Conservation (phyloP, 345 rosid genomes). For the Pistacia integerrima region DNA sequence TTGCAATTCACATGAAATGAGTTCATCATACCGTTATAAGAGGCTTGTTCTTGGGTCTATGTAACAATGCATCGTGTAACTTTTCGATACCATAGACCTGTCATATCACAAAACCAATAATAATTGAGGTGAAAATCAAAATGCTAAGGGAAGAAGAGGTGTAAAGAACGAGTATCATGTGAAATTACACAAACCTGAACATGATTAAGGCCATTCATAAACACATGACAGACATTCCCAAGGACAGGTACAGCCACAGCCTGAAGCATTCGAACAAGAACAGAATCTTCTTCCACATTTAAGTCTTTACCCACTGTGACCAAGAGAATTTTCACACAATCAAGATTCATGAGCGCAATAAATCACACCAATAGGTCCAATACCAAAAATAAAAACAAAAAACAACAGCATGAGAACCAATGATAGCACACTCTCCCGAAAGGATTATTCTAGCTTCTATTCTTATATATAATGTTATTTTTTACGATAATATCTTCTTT, state of each 20-base stretch:
- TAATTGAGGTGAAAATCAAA: not conserved
- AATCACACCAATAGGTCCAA: not conserved
- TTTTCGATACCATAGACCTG: slow-evolving; percentile 96
- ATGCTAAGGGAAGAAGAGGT: not conserved
- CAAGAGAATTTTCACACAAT: slow-evolving; percentile 4
- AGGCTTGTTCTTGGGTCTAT: slow-evolving; percentile 72
- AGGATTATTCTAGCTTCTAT: not conserved
- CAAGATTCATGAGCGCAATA: not conserved
- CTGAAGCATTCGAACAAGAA: slow-evolving; percentile 66
- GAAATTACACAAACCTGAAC: slow-evolving; percentile 61
- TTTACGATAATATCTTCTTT: not conserved
- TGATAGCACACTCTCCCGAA: not conserved
- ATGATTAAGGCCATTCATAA: slow-evolving; percentile 91
- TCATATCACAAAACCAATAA: slow-evolving; percentile 3
- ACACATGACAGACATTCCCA: slow-evolving; percentile 94
- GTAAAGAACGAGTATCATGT: not conserved
- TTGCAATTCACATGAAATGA: not conserved
- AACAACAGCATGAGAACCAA: not conserved
- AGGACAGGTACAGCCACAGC: slow-evolving; percentile 86
- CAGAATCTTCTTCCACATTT: slow-evolving; percentile 69
- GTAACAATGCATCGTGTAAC: slow-evolving; percentile 80
- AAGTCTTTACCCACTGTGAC: slow-evolving; percentile 71
- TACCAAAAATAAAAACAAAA: not conserved
- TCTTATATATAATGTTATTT: not conserved
- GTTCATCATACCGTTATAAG: slow-evolving; percentile 71